A percentile compares a stretch with the other conserved stretches of the same genome.
phyloP scores from a whole-genome alignment of 2,329 filamentous ascomycete species.

The Xylariales sp. region DNA sequence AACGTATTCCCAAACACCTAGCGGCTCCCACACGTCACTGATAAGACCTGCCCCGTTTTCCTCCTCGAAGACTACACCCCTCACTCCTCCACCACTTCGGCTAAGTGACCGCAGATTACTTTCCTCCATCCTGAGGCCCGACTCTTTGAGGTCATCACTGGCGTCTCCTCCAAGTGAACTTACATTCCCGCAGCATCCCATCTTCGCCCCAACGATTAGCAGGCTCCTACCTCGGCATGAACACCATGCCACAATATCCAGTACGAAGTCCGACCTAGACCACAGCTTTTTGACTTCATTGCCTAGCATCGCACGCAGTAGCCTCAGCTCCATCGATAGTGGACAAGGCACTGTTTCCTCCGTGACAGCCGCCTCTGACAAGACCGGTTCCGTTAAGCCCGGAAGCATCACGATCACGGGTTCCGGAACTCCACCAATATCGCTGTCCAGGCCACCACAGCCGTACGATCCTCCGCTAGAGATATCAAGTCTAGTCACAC shows the following conservation, averaged over 20 bases:
- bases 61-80: too few species aligned
- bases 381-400: neutral
- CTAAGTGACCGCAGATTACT: constrained; percentile 43
- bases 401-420: too few species aligned
- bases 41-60: too few species aligned
- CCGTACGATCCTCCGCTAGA: constrained; percentile 31
- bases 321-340: neutral
- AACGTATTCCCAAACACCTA: constrained; percentile 20
- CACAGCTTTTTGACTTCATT: neutral
- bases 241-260: constrained; percentile 15
- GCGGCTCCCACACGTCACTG: constrained; percentile 36
- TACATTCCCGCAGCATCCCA: constrained; percentile 33
- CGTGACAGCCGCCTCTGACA: neutral
- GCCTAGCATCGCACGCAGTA: neutral
- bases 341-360: neutral
- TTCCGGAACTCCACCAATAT: constrained; percentile 17
- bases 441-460: constrained; percentile 30
- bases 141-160: constrained; percentile 13
- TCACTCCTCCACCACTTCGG: constrained; percentile 39
- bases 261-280: constrained; percentile 1
- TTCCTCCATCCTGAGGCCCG: constrained; percentile 27
- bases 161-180: constrained; percentile 9
- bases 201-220: constrained; percentile 31
- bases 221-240: constrained; percentile 32
- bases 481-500: constrained; percentile 30